phyloP scores from a whole-genome alignment of 1,284 basidiomycete species.

The Wolfiporia cocos region DNA sequence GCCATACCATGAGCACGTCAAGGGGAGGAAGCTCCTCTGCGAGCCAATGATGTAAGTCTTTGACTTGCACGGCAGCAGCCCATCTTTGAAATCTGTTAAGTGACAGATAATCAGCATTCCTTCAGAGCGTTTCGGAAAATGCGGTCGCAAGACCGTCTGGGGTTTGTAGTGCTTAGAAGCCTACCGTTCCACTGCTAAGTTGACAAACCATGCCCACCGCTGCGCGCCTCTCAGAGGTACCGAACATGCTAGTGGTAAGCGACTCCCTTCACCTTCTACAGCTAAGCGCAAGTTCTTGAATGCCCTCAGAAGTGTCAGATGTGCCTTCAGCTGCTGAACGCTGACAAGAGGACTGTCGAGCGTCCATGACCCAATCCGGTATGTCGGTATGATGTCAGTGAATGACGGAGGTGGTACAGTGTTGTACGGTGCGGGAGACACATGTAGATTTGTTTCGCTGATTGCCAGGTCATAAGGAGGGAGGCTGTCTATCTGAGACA shows the following conservation, averaged over 20 bases:
- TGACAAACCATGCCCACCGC: conserved; percentile 12
- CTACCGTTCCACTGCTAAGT: conserved; percentile 10
- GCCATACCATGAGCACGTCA: conserved; percentile 46
- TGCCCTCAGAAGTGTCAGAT: conserved; percentile 13
- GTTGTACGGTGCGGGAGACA: too few species aligned
- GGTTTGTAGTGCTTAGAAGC: not conserved
- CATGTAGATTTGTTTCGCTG: too few species aligned
- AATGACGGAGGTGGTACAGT: too few species aligned
- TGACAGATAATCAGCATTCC: too few species aligned
- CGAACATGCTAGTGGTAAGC: not conserved
- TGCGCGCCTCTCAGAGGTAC: not conserved
- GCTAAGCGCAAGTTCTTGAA: conserved; percentile 10
- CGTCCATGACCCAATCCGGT: conserved; percentile 5
- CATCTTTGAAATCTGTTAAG: conserved; percentile 31
- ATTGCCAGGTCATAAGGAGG: too few species aligned
- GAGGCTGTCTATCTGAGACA: too few species aligned
- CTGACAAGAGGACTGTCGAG: conserved; percentile 9
- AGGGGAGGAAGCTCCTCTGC: conserved; percentile 32
- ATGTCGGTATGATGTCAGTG: too few species aligned
- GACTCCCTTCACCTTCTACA: conserved; percentile 3
- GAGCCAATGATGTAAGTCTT: conserved; percentile 18
- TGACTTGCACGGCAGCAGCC: conserved; percentile 18
- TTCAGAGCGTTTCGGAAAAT: too few species aligned
- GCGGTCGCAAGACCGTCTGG: too few species aligned
- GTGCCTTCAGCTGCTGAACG: conserved; percentile 12